Evolutionary conservation across 345 rosid genomes (phyloP).

Genomic region (Hibiscus tridactylites): DNA sequence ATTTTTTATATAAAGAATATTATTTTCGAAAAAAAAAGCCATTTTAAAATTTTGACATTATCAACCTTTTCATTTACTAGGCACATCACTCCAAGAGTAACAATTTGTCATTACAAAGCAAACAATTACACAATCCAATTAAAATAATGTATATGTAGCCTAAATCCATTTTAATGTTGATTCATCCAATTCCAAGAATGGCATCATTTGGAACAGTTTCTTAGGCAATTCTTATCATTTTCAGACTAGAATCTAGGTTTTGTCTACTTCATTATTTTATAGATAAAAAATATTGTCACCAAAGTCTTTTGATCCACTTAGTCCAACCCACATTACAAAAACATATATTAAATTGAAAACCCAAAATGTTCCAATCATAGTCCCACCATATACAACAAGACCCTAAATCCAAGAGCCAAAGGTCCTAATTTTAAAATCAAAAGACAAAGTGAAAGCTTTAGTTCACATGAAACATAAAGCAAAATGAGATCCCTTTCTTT

Average conservation of each 20-base stretch:
- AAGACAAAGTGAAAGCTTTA: neutral
- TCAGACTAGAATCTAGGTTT: neutral
- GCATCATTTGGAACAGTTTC: neutral
- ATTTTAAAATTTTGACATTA: no score
- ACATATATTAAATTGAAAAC: neutral
- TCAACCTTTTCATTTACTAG: no score
- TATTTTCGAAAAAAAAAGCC: no score
- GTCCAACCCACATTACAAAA: neutral
- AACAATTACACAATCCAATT: no score
- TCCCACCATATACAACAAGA: conserved; percentile 13
- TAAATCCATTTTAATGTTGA: neutral
- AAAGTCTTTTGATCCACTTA: neutral
- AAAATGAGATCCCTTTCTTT: conserved; percentile 11
- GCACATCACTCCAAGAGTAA: no score
- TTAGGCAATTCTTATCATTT: neutral
- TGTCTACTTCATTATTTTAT: neutral
- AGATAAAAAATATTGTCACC: neutral
- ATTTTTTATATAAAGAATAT: no score
- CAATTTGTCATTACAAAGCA: no score
- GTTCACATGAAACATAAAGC: conserved; percentile 1
- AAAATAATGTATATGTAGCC: neutral
- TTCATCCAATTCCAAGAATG: neutral
- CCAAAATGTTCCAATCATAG: conserved; percentile 16
- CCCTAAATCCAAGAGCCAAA: conserved; percentile 13
- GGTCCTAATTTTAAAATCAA: neutral